phyloP scores from a whole-genome alignment of 1,284 basidiomycete genomes.

The Pseudozyma tsukubaensis region DNA sequence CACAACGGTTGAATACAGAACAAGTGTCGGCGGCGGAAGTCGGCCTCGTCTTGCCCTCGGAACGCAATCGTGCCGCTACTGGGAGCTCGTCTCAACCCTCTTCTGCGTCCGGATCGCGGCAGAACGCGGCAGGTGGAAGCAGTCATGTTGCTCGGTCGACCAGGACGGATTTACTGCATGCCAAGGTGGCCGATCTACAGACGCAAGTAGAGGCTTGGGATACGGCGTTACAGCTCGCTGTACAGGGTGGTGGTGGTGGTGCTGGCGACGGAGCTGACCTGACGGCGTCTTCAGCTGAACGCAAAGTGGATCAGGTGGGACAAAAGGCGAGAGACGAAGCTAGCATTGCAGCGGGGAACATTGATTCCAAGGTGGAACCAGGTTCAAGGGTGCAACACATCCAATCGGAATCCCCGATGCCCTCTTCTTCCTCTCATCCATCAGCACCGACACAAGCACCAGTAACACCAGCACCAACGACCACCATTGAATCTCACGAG shows the following conservation, averaged over 20 bases:
- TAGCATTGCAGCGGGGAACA: too few species aligned
- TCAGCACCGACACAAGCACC: background rate
- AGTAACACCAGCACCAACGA: background rate
- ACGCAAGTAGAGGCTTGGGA: constrained; percentile 34
- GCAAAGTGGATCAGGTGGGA: too few species aligned
- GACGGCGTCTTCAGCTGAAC: too few species aligned
- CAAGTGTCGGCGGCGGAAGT: constrained; percentile 24
- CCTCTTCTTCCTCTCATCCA: background rate
- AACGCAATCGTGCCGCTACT: too few species aligned
- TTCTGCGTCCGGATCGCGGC: background rate
- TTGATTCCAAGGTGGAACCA: too few species aligned
- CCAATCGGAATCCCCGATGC: too few species aligned
- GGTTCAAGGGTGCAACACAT: too few species aligned
- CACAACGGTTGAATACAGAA: constrained; percentile 30
- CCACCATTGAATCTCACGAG: background rate
- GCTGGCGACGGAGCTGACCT: too few species aligned
- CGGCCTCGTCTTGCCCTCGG: constrained; percentile 28
- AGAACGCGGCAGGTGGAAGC: background rate
- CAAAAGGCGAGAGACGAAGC: too few species aligned
- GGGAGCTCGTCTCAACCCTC: too few species aligned
- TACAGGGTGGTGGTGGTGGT: background rate
- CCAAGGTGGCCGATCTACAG: constrained; percentile 38
- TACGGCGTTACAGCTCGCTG: constrained; percentile 15
- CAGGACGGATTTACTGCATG: constrained; percentile 39
- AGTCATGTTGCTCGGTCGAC: background rate